A percentile compares a stretch with the other conserved stretches of the same genome.
phyloP scores from a whole-genome alignment of 176 grass and related monocot species.

The Melocanna baccifera region DNA sequence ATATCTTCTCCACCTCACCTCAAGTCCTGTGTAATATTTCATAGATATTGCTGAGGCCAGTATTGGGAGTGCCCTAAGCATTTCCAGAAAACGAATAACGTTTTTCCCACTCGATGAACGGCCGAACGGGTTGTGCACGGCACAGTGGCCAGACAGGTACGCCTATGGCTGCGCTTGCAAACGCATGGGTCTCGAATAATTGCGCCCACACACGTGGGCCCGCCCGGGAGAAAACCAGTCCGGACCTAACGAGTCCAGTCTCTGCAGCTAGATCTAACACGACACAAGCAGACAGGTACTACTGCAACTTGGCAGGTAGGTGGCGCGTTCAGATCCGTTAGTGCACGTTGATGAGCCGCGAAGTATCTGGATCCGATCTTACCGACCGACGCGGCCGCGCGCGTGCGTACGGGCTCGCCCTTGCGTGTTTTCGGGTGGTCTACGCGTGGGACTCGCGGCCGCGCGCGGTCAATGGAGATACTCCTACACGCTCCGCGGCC shows the following conservation, averaged over 20 bases:
- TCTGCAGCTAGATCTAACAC: neutral
- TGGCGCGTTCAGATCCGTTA: neutral
- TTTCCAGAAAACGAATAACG: neutral
- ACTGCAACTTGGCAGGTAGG: too few species aligned
- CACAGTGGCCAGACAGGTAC: neutral
- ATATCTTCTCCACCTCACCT: too few species aligned
- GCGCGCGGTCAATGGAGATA: neutral
- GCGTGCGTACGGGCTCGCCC: too few species aligned
- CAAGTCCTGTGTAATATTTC: too few species aligned
- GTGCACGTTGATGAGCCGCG: neutral
- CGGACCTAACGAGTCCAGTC: neutral
- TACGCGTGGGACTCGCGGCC: neutral
- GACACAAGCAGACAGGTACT: too few species aligned
- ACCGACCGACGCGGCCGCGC: neutral
- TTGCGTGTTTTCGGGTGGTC: neutral
- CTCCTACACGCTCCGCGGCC: neutral
- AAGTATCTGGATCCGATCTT: neutral
- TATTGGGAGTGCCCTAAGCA: too few species aligned
- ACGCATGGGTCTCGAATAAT: neutral
- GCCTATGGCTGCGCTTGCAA: neutral
- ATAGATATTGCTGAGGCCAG: too few species aligned
- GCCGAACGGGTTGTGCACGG: neutral
- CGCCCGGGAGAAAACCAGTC: neutral
- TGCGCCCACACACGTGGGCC: neutral
- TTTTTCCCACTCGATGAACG: neutral